phyloP scores from a whole-genome alignment of 2,329 filamentous ascomycete genomes.

The Colletotrichum tropicale region DNA sequence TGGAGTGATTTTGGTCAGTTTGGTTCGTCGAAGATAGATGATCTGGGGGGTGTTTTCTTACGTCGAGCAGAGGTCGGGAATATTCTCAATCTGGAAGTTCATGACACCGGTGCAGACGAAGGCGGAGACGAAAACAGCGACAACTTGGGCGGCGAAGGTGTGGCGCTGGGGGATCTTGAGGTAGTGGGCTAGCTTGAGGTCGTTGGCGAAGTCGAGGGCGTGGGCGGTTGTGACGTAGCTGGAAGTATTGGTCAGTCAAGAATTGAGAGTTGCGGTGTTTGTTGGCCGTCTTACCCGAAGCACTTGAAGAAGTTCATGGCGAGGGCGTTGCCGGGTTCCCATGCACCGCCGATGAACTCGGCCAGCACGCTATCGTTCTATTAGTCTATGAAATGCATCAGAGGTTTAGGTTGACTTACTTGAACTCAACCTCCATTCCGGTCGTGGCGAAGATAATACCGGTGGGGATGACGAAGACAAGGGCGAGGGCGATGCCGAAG shows the following conservation, averaged over 20 bases:
- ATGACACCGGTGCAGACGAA: slow-evolving; percentile 37
- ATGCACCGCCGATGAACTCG: slow-evolving; percentile 16
- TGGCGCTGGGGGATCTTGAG: slow-evolving; percentile 46
- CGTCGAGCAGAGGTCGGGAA: slow-evolving; percentile 30
- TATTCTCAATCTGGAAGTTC: slow-evolving; percentile 36
- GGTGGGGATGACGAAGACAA: slow-evolving; percentile 47
- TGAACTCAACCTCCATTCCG: slow-evolving; percentile 35
- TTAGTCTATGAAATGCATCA: background rate
- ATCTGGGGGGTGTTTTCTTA: too few relatives aligned
- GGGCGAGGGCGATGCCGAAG: slow-evolving; percentile 43
- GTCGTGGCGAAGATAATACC: slow-evolving; percentile 50
- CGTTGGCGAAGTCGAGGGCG: slow-evolving; percentile 38
- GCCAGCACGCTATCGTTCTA: slow-evolving; percentile 2
- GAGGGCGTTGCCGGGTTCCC: slow-evolving; percentile 4
- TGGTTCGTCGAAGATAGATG: too few relatives aligned
- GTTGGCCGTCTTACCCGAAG: slow-evolving; percentile 27
- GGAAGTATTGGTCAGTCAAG: background rate
- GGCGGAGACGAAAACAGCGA: slow-evolving; percentile 37
- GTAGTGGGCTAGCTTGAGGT: slow-evolving; percentile 44
- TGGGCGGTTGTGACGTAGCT: slow-evolving; percentile 36
- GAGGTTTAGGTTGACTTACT: background rate
- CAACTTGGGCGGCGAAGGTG: slow-evolving; percentile 38
- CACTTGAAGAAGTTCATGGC: slow-evolving; percentile 17
- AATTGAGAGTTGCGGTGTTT: too few relatives aligned
- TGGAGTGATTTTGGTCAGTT: too few relatives aligned